Base-by-base conservation (phyloP, 2,329 filamentous ascomycete species). In the Helotiales sp. region DNA sequence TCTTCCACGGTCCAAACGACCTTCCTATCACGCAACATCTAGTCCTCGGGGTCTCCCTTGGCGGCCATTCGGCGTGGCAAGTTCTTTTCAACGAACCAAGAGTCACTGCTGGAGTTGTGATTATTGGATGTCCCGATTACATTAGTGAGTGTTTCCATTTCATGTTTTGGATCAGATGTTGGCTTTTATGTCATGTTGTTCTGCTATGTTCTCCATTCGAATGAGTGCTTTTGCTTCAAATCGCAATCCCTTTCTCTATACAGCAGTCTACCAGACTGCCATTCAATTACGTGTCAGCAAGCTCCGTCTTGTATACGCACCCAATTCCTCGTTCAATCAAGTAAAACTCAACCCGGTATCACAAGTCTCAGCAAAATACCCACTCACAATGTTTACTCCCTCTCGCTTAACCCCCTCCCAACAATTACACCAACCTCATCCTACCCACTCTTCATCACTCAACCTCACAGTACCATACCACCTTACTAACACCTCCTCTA, bases 101-200 rank as follows among this genome's bases (percentile, higher is more conserved):
- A 70, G 86, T 98, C 64, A 89, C 85, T n/a, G 89, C 91, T 0
- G 93, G 87, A 0, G 88, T 97, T 7, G 84, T 92, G 2, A 85
- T 97, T 26, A 92, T 98, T 62, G 96, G 95, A 1, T 97, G 93
- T 78, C 93, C 94, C 0, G 95, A 99, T 79, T 97, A 92, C 74
- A 87, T 89, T 70, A 84, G 91, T 88, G 73, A 80, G 78, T 82
- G 3, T 4, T 60, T 57, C 55, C 40, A 50, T 45, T 50, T 61
- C 22, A 2, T 15, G 1, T 54, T 40, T 59, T 32, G 17, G n/a
- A n/a, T 52, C 10, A 26, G 10, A 17, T 30, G 20, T 26, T 32
- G 10, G 2, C 26, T 20, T 32, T n/a, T 2, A 6, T 32, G 30
- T 28, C 24, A 26, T 28, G 20, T 24, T 26, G 22, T 10, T 40